These are phyloP conservation scores for Streptanthus diversifolius DNA, from an alignment of 345 rosid genomes.

Conservation along the genomic window DNA sequence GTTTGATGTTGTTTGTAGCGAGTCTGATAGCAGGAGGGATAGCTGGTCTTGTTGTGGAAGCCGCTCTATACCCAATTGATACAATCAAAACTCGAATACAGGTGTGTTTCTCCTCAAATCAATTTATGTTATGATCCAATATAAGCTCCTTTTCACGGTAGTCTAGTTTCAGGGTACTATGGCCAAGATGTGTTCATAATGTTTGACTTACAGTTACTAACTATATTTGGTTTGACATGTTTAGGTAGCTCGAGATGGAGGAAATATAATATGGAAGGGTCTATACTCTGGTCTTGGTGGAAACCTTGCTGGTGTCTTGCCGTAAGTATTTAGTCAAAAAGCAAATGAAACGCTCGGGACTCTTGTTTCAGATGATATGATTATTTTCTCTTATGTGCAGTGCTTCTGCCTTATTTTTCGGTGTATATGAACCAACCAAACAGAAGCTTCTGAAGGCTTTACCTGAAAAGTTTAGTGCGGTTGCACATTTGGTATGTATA, in stretches of 20 bases:
- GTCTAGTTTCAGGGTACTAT: neutral
- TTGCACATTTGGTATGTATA: constrained; percentile 57
- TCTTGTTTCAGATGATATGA: constrained; percentile 10
- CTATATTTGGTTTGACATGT: neutral
- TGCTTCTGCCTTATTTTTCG: constrained; percentile 67
- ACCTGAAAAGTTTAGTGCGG: constrained; percentile 56
- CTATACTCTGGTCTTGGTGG: constrained; percentile 85
- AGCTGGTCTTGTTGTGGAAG: constrained; percentile 81
- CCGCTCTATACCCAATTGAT: constrained; percentile 82
- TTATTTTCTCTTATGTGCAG: constrained; percentile 32
- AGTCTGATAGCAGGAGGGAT: constrained; percentile 67
- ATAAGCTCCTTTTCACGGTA: neutral
- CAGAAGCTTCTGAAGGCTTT: constrained; percentile 49
- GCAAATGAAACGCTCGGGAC: neutral
- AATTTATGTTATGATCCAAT: neutral
- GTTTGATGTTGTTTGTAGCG: constrained; percentile 41
- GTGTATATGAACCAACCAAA: constrained; percentile 67
- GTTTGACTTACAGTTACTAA: neutral
- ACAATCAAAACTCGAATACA: constrained; percentile 84
- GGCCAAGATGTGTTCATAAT: too few relatives aligned
- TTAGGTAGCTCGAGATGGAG: constrained; percentile 69
- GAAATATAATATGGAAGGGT: constrained; percentile 59
- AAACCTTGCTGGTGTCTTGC: constrained; percentile 77
- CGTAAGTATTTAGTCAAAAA: constrained; percentile 50
- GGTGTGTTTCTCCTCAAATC: constrained; percentile 30